phyloP scores from a whole-genome alignment of 306 rosid species.

The Rosa persica region DNA sequence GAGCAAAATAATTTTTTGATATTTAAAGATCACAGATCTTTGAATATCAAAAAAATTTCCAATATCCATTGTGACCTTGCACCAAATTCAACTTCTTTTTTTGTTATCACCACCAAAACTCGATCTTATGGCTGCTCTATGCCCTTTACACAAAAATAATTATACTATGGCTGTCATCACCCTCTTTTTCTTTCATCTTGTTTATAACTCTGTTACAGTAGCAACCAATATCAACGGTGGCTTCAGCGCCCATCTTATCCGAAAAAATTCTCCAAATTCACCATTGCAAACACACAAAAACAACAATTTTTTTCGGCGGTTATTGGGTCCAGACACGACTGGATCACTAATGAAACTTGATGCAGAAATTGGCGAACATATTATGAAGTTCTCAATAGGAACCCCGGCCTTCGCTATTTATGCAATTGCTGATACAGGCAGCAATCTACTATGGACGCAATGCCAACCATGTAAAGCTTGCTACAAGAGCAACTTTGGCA shows the following conservation, averaged over 20 bases:
- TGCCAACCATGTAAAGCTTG: conserved; percentile 44
- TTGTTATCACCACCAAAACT: background rate
- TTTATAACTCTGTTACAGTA: background rate
- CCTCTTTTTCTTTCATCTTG: background rate
- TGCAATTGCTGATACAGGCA: conserved; percentile 55
- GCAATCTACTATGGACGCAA: conserved; percentile 57
- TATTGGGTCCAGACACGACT: background rate
- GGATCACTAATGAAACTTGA: background rate
- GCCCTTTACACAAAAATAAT: background rate
- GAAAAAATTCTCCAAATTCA: background rate
- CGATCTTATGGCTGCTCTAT: background rate
- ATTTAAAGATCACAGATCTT: background rate
- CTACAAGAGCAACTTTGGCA: conserved; percentile 33
- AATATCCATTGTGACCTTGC: no score
- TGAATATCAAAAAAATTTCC: background rate
- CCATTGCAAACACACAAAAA: conserved; percentile 23
- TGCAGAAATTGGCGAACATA: conserved; percentile 37
- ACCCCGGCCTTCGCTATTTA: conserved; percentile 54
- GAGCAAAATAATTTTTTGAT: background rate
- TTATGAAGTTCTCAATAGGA: conserved; percentile 56
- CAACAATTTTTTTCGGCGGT: background rate
- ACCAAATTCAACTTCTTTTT: background rate
- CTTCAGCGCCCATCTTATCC: background rate
- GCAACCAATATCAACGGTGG: background rate
- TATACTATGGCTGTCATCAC: background rate